Evolutionary conservation across 805 yeast species (phyloP).

Genomic region (Saturnispora ahearnii): DNA sequence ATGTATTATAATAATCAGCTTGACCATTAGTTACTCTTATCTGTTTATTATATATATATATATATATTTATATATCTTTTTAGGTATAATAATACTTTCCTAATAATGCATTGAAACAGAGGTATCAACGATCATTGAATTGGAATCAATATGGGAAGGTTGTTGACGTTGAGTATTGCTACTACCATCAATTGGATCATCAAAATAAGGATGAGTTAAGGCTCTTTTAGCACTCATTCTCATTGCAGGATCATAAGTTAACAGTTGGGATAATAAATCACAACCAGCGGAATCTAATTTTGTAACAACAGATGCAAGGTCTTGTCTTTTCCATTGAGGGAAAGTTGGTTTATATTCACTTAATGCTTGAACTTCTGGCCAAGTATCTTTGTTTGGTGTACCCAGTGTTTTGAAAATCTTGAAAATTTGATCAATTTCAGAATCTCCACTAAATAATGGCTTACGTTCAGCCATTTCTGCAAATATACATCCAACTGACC

Average conservation of each 20-base stretch:
- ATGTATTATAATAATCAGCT: neutral
- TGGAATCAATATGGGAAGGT: slow-evolving; percentile 11
- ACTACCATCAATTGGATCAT: slow-evolving; percentile 19
- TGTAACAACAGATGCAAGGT: slow-evolving; percentile 64
- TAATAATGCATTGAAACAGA: slow-evolving; percentile 5
- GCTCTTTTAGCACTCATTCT: slow-evolving; percentile 94
- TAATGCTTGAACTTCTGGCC: slow-evolving; percentile 90
- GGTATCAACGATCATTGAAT: slow-evolving; percentile 6
- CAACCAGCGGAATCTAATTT: slow-evolving; percentile 75
- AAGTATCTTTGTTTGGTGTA: slow-evolving; percentile 82
- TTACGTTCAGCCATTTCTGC: slow-evolving; percentile 97
- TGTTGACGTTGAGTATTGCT: slow-evolving; percentile 25
- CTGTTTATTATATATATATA: neutral
- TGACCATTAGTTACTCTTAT: neutral
- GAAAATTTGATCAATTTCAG: slow-evolving; percentile 95
- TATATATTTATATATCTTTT: neutral
- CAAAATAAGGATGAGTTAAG: slow-evolving; percentile 77
- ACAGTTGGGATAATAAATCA: slow-evolving; percentile 67
- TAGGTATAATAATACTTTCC: neutral
- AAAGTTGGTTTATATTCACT: slow-evolving; percentile 92
- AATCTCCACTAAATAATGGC: slow-evolving; percentile 94
- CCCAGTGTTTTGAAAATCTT: slow-evolving; percentile 88
- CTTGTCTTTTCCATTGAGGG: slow-evolving; percentile 80
- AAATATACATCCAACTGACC: slow-evolving; percentile 97
- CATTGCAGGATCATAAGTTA: slow-evolving; percentile 87